phyloP scores from a whole-genome alignment of 169 alveolate species.

The Cryptosporidium viatorum region DNA sequence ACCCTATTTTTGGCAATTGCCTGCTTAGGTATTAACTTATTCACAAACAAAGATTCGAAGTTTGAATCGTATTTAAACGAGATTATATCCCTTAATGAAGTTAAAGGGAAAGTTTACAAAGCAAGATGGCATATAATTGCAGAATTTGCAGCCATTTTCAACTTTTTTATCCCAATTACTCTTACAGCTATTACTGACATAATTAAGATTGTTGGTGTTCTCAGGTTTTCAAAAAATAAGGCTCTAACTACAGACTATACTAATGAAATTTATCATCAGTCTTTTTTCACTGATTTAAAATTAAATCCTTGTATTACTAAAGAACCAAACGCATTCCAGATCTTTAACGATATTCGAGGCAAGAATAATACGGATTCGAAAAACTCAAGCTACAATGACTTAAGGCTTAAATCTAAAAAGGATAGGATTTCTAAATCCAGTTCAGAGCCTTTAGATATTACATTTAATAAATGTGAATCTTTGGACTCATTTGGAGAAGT shows the following conservation, averaged over 20 bases:
- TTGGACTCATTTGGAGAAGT: slow-evolving; percentile 65
- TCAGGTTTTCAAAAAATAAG: slow-evolving; percentile 33
- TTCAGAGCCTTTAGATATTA: neutral
- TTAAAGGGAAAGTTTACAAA: neutral
- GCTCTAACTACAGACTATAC: neutral
- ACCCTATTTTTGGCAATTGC: neutral
- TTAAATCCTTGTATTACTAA: neutral
- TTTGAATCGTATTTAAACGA: neutral
- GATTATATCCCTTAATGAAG: neutral
- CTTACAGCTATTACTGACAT: slow-evolving; percentile 48
- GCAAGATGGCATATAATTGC: slow-evolving; percentile 2
- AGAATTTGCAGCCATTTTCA: slow-evolving; percentile 43
- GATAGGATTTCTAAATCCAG: neutral
- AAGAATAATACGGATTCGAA: neutral
- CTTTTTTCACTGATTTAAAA: neutral
- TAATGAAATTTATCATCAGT: neutral
- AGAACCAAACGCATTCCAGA: neutral
- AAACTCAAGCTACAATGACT: neutral
- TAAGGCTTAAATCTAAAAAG: neutral
- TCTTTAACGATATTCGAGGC: neutral
- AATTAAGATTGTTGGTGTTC: slow-evolving; percentile 28
- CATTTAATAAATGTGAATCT: slow-evolving; percentile 30
- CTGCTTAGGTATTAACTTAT: neutral
- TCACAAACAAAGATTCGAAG: neutral
- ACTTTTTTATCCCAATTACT: slow-evolving; percentile 51